Conservation (phyloP, 352 stramenopile species). For the Pythium graminicola region DNA sequence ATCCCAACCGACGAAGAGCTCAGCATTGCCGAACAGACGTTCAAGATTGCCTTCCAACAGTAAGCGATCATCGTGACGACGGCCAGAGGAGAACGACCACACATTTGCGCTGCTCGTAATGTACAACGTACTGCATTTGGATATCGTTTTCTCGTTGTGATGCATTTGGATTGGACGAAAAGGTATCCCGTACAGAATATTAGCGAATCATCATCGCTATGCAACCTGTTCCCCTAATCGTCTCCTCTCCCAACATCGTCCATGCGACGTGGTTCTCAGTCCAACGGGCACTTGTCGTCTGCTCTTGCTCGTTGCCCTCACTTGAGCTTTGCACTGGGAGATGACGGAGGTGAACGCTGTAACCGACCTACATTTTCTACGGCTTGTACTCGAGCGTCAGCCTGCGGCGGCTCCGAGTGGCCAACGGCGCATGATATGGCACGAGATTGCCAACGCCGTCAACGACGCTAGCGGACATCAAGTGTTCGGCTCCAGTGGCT, state of each 20-base stretch:
- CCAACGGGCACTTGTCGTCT: too few species aligned
- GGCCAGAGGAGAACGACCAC: not conserved
- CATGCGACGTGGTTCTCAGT: too few species aligned
- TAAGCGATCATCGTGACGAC: not conserved
- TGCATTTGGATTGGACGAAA: too few species aligned
- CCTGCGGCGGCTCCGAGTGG: not conserved
- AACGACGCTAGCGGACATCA: not conserved
- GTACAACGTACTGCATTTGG: too few species aligned
- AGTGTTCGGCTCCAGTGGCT: not conserved
- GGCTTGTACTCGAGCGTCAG: constrained; percentile 6
- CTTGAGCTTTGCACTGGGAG: too few species aligned
- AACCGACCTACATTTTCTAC: constrained; percentile 1
- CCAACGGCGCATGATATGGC: not conserved
- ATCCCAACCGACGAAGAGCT: constrained; percentile 89
- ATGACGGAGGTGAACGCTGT: not conserved
- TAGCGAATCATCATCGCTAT: too few species aligned
- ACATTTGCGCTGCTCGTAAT: not conserved
- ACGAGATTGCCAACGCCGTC: not conserved
- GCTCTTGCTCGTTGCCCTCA: not conserved
- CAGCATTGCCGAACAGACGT: constrained; percentile 85
- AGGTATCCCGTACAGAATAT: too few species aligned
- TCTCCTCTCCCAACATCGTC: not conserved
- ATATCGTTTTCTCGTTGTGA: too few species aligned
- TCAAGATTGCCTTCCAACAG: constrained; percentile 42
- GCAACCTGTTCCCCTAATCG: not conserved